Percentiles rank a stretch among this genome's conserved stretches.
phyloP scores from a whole-genome alignment of 208 protist genomes.

The Acanthamoeba divionensis region DNA sequence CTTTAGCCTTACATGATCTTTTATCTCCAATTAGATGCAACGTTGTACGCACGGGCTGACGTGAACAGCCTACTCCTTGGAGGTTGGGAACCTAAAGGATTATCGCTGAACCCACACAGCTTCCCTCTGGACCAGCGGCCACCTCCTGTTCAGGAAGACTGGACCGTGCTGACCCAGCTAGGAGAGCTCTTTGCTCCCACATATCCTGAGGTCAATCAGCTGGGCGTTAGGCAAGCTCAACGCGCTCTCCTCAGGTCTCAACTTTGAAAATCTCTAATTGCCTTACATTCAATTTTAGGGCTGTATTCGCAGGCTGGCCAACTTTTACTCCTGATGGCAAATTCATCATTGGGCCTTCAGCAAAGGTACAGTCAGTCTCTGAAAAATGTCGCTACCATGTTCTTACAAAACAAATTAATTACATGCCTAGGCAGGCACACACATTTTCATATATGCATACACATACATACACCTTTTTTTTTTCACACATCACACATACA shows the following conservation, averaged over 20 bases:
- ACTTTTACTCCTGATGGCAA: constrained; percentile 46
- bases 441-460: too few relatives aligned
- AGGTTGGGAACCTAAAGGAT: constrained; percentile 2
- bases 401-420: too few relatives aligned
- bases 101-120: neutral
- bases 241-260: too few relatives aligned
- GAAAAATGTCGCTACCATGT: too few relatives aligned
- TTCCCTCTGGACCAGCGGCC: neutral
- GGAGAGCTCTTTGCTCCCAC: constrained; percentile 2
- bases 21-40: constrained; percentile 29
- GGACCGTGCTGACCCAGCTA: neutral
- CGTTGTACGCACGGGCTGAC: constrained; percentile 11
- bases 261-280: too few relatives aligned
- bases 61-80: constrained; percentile 32
- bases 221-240: too few relatives aligned
- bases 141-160: neutral
- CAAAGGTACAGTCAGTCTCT: neutral
- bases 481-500: neutral
- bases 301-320: constrained; percentile 25
- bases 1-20: too few relatives aligned
- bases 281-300: too few relatives aligned
- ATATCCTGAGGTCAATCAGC: neutral
- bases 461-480: neutral
- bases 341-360: constrained; percentile 21
- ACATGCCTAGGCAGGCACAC: too few relatives aligned